Base-by-base conservation (phyloP, 768 basidiomycete species). In the Neoboletus brunneissimus region DNA sequence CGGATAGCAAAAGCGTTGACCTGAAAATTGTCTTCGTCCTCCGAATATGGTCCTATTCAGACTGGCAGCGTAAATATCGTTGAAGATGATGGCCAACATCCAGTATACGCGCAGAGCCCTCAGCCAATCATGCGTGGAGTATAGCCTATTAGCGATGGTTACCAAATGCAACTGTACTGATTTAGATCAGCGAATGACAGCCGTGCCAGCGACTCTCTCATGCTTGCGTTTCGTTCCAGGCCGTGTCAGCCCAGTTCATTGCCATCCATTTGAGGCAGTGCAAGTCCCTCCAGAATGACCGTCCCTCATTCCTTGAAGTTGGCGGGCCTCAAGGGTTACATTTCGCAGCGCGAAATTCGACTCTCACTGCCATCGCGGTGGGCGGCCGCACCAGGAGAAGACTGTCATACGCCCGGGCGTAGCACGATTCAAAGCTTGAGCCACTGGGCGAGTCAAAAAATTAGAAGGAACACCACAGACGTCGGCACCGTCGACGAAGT, bases 381-480 rank as follows among this genome's bases (percentile, higher is more conserved):
- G 54, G 53, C 64, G 37, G 40, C 60, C 16, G 35, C 43, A 4
- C 27, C 65, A 23, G 64, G 60, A 38, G 67, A 73, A 51, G 58
- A 59, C 20, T 54, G 62, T 51, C 60, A 67, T 29, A 40, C 58
- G 12, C 51, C 66, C 42, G 55, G 70, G 32, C 60, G 41, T 46
- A 38, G 66, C 54, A 66, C 61, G 11, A 57, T 58, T 54, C 80
- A 80, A 57, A 74, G 75, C 38, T 87, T 83, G 85, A 71, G 79
- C 49, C 77, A 81, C 25, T 89, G 87, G 86, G 84, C 86, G 5
- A 79, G 81, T 4, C 77, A 84, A 71, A 87, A 80, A 66, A 75
- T 84, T 0, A 73, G 66, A 48, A 70, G 70, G 13, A 66, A 66
- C 49, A 60, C 68, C 46, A 5, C 51, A 16, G 61, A 65, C 32